Conservation (phyloP, 2,329 filamentous ascomycete species). For the Xylariaceae sp. region DNA sequence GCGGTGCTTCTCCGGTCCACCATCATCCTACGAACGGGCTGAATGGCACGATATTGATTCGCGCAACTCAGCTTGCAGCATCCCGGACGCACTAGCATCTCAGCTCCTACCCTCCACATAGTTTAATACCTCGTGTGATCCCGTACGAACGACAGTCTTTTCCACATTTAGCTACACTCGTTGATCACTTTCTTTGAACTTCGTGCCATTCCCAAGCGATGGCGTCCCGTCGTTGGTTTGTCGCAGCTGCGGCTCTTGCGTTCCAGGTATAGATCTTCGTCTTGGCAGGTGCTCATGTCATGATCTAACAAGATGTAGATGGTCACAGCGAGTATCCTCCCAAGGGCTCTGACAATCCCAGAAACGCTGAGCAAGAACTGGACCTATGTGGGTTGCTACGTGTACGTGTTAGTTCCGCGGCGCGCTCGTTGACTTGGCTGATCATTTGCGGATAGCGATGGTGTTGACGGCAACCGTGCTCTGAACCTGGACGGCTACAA, state of each 20-base stretch:
- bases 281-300: too few relatives aligned
- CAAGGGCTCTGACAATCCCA: too few relatives aligned
- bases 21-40: slow-evolving; percentile 1
- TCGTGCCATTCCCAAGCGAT: background rate
- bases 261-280: too few relatives aligned
- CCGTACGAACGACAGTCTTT: background rate
- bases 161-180: slow-evolving; percentile 3
- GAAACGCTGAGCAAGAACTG: too few relatives aligned
- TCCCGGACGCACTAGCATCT: background rate
- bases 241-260: background rate
- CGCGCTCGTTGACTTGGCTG: too few relatives aligned
- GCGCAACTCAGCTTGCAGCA: slow-evolving; percentile 5
- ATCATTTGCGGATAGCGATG: too few relatives aligned
- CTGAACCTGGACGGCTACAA: too few relatives aligned
- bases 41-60: slow-evolving; percentile 11
- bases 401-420: too few relatives aligned
- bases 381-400: too few relatives aligned
- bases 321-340: too few relatives aligned
- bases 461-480: too few relatives aligned
- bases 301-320: too few relatives aligned
- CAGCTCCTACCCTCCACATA: background rate
- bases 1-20: background rate
- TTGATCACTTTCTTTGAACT: slow-evolving; percentile 4
- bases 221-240: slow-evolving; percentile 12
- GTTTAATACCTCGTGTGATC: slow-evolving; percentile 9